Percentiles rank a stretch among this genome's conserved stretches.
Evolutionary conservation across 495 filamentous ascomycete genomes (phyloP).

Genomic region (Podospora anserina): DNA sequence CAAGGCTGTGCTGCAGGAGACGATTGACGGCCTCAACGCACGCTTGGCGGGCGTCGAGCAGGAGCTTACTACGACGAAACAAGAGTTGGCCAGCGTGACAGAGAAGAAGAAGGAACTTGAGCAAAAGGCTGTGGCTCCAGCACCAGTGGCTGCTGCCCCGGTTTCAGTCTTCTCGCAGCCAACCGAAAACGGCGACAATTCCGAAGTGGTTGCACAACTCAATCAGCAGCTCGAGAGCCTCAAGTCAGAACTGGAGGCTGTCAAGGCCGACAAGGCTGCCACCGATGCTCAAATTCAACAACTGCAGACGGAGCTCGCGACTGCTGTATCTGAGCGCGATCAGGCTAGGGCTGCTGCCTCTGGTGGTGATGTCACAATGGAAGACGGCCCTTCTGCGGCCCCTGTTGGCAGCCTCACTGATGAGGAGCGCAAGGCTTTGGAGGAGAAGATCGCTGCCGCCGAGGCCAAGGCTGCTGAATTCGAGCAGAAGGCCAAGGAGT

Average conservation of each 20-base stretch:
- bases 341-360: constrained; percentile 44
- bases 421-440: constrained; percentile 50
- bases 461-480: constrained; percentile 53
- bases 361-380: constrained; percentile 33
- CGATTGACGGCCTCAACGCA: constrained; percentile 32
- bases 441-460: constrained; percentile 46
- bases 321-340: constrained; percentile 42
- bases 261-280: constrained; percentile 39
- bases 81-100: constrained; percentile 36
- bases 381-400: constrained; percentile 29
- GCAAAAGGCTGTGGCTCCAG: constrained; percentile 25
- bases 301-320: constrained; percentile 42
- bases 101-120: constrained; percentile 36
- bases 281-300: constrained; percentile 47
- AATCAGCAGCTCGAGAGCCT: constrained; percentile 61
- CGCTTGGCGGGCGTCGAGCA: constrained; percentile 35
- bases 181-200: constrained; percentile 11
- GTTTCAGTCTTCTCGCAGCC: constrained; percentile 12
- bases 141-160: constrained; percentile 11
- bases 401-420: constrained; percentile 38
- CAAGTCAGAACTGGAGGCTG: constrained; percentile 40
- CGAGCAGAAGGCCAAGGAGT: constrained; percentile 50
- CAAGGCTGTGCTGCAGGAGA: constrained; percentile 36
- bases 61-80: constrained; percentile 38
- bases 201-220: constrained; percentile 52